Base-by-base conservation (phyloP, 495 filamentous ascomycete species). In the Hypoxylon crocopeplum region DNA sequence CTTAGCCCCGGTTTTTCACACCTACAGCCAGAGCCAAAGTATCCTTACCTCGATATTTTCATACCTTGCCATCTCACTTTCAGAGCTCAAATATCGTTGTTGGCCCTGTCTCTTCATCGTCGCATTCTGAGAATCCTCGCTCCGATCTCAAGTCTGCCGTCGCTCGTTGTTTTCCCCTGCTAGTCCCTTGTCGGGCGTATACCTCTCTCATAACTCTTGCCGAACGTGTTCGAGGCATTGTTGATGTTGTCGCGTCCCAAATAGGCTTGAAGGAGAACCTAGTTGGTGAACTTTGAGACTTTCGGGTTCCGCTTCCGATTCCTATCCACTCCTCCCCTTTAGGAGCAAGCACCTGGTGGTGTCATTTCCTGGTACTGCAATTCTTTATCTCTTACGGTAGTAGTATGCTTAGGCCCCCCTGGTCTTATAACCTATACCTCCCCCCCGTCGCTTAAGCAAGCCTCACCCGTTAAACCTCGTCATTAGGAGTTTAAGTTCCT, bases 381-480 rank as follows among this genome's bases (percentile, higher is more conserved):
- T 66, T 66, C 68, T 66, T 63, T 62, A 63, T 63, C 65, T 64
- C 62, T 66, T 62, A 66, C 59, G 46, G 50, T 62, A 63, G 50
- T 62, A 63, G 64, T 58, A 55, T 59, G 59, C 54, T 69, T 56
- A 59, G 44, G 54, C 42, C 49, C 46, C 62, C 72, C 72, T 59
- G 73, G 76, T 77, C 70, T 69, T 71, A 72, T 62, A 69, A 59
- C 59, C 52, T 69, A 64, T 58, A 59, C 69, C 71, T 71, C 68
- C 70, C 68, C 47, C 74, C 72, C 67, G 63, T 73, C 72, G 70
- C 61, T 66, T 70, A 72, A 71, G 67, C 71, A 72, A 72, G 70
- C 72, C 68, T 76, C 74, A 67, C 61, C 69, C 74, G 71, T 74
- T 70, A 67, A 75, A 72, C 72, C 72, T 75, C 74, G 69, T 74